These are phyloP conservation scores for Coniophora puteana DNA, from an alignment of 1,284 basidiomycete species.

Conservation along the genomic window DNA sequence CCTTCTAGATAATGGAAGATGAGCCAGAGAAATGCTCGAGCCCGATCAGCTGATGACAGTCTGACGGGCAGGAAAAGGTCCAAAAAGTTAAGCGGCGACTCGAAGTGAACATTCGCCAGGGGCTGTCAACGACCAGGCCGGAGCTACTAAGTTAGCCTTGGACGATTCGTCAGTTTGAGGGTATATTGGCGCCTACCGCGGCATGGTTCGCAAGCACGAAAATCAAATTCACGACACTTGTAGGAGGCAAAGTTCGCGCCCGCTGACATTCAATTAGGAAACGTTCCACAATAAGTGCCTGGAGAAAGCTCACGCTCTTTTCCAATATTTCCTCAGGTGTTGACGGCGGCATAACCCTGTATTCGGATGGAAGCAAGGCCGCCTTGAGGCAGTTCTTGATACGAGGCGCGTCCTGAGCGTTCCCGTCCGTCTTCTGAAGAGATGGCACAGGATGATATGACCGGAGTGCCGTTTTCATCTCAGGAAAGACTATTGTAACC, in stretches of 20 bases:
- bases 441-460: conserved; percentile 72
- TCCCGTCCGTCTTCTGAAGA: conserved; percentile 60
- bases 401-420: conserved; percentile 68
- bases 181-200: conserved; percentile 40
- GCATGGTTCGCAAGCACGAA: conserved; percentile 74
- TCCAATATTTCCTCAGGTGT: conserved; percentile 69
- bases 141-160: background rate
- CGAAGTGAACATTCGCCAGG: conserved; percentile 70
- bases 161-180: background rate
- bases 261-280: conserved; percentile 34
- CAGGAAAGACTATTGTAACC: conserved; percentile 44
- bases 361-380: conserved; percentile 71
- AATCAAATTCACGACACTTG: conserved; percentile 76
- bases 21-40: conserved; percentile 76
- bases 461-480: conserved; percentile 68
- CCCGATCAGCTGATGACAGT: conserved; percentile 67
- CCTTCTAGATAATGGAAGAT: conserved; percentile 75
- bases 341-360: conserved; percentile 59
- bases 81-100: conserved; percentile 69
- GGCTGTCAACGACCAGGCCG: conserved; percentile 40
- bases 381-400: conserved; percentile 77
- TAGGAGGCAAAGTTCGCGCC: conserved; percentile 62
- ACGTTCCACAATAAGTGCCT: conserved; percentile 2
- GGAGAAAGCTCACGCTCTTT: conserved; percentile 45
- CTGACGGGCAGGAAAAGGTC: conserved; percentile 78